Evolutionary conservation across 805 yeast genomes (phyloP).

Genomic region (Starmerella potacharoeniae): DNA sequence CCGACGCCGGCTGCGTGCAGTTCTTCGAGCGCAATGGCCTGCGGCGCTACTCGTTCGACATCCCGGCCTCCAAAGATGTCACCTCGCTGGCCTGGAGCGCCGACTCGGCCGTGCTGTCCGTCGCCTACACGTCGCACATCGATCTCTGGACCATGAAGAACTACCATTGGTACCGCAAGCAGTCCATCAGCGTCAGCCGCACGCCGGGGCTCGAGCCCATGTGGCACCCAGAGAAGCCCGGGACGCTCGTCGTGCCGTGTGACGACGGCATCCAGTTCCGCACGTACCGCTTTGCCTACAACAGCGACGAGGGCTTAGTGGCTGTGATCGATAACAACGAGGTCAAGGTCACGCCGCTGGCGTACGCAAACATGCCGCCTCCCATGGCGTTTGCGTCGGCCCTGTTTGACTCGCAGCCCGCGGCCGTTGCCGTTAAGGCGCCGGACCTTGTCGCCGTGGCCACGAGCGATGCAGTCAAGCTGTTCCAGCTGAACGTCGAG

Average conservation of each 20-base stretch:
- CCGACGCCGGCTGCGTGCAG: slow-evolving; percentile 35
- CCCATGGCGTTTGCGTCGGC: slow-evolving; percentile 71
- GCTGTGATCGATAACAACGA: slow-evolving; percentile 68
- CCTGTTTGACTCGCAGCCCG: slow-evolving; percentile 47
- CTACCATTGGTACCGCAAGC: slow-evolving; percentile 92
- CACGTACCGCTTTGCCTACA: slow-evolving; percentile 52
- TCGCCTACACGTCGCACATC: slow-evolving; percentile 50
- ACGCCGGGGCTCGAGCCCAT: slow-evolving; percentile 11
- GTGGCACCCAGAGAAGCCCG: slow-evolving; percentile 91
- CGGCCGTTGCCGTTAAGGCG: slow-evolving; percentile 57
- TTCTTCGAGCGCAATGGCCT: slow-evolving; percentile 92
- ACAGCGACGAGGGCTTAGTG: slow-evolving; percentile 62
- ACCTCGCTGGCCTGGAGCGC: slow-evolving; percentile 62
- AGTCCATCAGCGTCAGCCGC: slow-evolving; percentile 38
- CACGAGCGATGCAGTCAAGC: slow-evolving; percentile 11
- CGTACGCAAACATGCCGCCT: slow-evolving; percentile 85
- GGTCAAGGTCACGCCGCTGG: slow-evolving; percentile 67
- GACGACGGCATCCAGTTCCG: slow-evolving; percentile 10
- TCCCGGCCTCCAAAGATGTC: slow-evolving; percentile 40
- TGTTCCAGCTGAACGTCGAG: slow-evolving; percentile 3
- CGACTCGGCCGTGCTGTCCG: slow-evolving; percentile 65
- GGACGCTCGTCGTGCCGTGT: slow-evolving; percentile 45
- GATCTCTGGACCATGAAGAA: slow-evolving; percentile 87
- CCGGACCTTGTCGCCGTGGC: slow-evolving; percentile 48
- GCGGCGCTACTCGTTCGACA: slow-evolving; percentile 72